Base-by-base conservation (phyloP, 441 rosid genomes). In the Adansonia rubrostipa region DNA sequence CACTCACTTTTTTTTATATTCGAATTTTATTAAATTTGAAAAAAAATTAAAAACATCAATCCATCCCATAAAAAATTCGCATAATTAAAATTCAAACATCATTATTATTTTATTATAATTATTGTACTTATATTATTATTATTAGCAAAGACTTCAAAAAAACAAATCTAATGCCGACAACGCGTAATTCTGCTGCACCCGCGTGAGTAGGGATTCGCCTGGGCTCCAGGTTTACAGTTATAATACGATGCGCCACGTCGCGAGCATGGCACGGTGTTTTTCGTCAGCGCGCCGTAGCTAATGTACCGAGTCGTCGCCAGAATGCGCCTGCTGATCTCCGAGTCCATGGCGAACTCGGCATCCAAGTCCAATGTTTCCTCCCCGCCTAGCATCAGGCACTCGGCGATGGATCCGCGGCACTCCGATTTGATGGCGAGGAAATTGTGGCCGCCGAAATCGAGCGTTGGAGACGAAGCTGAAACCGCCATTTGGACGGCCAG, bases 231-330 rank as follows among this genome's bases (percentile, higher is more conserved):
- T 74, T 75, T 84, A 87, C 98, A 95, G 81, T 92, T 92, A 80
- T 93, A 95, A 80, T 93, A 94, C 74, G 98, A 93, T 1, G 95
- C 89, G 82, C 97, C 97, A 22, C 95, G 94, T 1, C 91, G 78
- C 0, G 98, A 94, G 88, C 98, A 94, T 0, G 97, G 97, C 33
- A 91, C 91, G 42, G 80, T 85, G 92, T 89, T 84, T 83, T 91
- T 83, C 89, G 84, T 87, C 73, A 94, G 90, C 73, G 97, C 93
- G 13, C 93, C 95, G 84, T 92, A 92, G 97, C 97, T 90, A 10
- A 94, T 92, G 74, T 93, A 90, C 81, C 62, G 85, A 8, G 47
- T 81, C 9, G 87, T 69, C 0, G 95, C 95, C 78, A 92, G 81
- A 28, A 94, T 93, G 72, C 98, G 94, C 85, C 97, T 58, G 86